These are phyloP conservation scores for Zygosaccharomyces sapae DNA, from an alignment of 1,139 yeast genomes.

Conservation along the genomic window DNA sequence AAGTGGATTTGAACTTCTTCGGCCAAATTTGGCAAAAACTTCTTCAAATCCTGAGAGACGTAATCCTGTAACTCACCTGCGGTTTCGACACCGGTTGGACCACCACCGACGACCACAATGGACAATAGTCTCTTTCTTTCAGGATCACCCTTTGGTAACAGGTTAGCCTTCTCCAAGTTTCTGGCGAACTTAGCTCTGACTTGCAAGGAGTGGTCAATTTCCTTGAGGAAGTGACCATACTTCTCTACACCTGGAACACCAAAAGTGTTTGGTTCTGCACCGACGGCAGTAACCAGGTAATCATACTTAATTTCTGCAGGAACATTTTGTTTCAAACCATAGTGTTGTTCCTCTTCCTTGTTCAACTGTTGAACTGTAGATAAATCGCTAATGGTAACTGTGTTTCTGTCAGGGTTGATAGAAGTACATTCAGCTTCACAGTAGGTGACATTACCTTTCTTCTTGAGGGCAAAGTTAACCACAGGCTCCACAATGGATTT, in stretches of 20 bases:
- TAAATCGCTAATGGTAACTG: constrained; percentile 48
- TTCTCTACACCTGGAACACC: constrained; percentile 79
- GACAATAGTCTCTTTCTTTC: constrained; percentile 71
- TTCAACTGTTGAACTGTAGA: constrained; percentile 39
- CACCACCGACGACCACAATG: constrained; percentile 85
- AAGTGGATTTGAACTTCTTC: constrained; percentile 77
- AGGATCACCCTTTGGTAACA: constrained; percentile 68
- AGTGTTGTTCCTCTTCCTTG: constrained; percentile 26
- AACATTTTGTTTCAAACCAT: constrained; percentile 37
- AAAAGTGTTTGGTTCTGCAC: constrained; percentile 79
- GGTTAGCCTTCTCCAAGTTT: constrained; percentile 68
- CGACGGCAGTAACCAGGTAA: constrained; percentile 75
- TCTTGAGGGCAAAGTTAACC: constrained; percentile 66
- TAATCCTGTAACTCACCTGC: constrained; percentile 92
- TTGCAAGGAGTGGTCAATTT: constrained; percentile 73
- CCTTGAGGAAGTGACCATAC: constrained; percentile 79
- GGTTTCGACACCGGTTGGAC: constrained; percentile 88
- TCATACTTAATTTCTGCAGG: constrained; percentile 51
- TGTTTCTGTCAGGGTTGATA: constrained; percentile 65
- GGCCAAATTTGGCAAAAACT: constrained; percentile 85
- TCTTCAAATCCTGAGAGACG: constrained; percentile 82
- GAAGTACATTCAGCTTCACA: constrained; percentile 89
- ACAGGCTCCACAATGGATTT: constrained; percentile 89
- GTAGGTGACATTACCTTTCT: constrained; percentile 74
- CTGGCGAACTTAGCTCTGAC: constrained; percentile 74